These are phyloP conservation scores for Xanthoconium stramineum DNA, from an alignment of 768 basidiomycete genomes.

Conservation along the genomic window DNA sequence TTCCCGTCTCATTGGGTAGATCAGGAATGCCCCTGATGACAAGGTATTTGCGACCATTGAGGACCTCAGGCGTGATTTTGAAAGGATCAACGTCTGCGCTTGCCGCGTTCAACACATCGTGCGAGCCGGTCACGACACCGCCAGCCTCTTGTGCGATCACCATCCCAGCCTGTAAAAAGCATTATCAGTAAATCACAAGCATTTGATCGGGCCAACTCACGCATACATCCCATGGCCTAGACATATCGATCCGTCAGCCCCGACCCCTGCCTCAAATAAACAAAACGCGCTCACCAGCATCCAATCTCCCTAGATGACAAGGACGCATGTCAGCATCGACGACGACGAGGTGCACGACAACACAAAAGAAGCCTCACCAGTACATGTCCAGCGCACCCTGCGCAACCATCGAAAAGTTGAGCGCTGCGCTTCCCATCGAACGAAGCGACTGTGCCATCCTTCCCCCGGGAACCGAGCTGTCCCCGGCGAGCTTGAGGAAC, in stretches of 20 bases:
- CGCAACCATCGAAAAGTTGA: constrained; percentile 83
- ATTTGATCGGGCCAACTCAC: constrained; percentile 32
- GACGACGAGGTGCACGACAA: not conserved
- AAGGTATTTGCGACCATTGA: constrained; percentile 78
- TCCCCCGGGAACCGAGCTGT: constrained; percentile 64
- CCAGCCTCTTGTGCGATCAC: constrained; percentile 92
- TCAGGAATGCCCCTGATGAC: constrained; percentile 70
- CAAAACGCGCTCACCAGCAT: constrained; percentile 44
- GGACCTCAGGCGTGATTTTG: constrained; percentile 63
- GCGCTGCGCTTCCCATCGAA: constrained; percentile 78
- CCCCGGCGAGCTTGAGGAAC: constrained; percentile 73
- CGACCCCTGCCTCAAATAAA: not conserved
- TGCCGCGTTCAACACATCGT: constrained; percentile 42
- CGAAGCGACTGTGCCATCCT: constrained; percentile 84
- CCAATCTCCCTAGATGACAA: constrained; percentile 70
- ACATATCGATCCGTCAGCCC: not conserved
- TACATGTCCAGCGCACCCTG: constrained; percentile 87
- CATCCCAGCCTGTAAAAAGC: constrained; percentile 64
- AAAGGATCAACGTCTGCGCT: constrained; percentile 40
- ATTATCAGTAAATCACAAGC: not conserved
- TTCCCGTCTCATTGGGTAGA: constrained; percentile 58
- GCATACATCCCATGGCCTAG: constrained; percentile 83
- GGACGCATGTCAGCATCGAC: not conserved
- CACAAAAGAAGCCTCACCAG: constrained; percentile 49
- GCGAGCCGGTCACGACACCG: constrained; percentile 70